phyloP scores from a whole-genome alignment of 306 rosid species.

The Cicer cuneatum region DNA sequence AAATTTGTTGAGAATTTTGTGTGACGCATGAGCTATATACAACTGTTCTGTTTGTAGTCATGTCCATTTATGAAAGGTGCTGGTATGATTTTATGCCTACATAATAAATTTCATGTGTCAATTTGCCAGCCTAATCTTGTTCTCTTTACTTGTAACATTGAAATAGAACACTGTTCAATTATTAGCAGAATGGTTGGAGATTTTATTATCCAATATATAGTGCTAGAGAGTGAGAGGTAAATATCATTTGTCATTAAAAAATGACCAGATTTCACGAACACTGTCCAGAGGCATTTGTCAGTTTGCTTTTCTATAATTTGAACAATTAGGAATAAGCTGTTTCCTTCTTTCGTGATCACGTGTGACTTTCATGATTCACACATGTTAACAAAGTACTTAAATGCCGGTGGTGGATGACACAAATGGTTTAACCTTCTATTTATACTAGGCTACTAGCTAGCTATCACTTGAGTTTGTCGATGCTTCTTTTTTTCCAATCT shows the following conservation, averaged over 20 bases:
- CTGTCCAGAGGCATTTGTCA: constrained; percentile 42
- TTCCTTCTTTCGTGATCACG: constrained; percentile 22
- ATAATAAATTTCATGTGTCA: constrained; percentile 35
- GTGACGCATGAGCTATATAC: constrained; percentile 28
- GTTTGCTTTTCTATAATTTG: constrained; percentile 19
- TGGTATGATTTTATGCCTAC: constrained; percentile 9
- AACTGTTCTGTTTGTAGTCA: constrained; percentile 33
- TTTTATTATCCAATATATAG: constrained; percentile 14
- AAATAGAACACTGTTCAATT: constrained; percentile 44
- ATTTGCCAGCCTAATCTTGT: constrained; percentile 38
- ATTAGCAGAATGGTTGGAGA: constrained; percentile 41
- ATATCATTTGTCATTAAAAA: constrained; percentile 33
- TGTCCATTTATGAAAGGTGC: constrained; percentile 37
- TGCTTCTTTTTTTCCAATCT: no score
- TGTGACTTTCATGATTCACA: constrained; percentile 23
- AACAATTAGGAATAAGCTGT: neutral
- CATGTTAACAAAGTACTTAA: neutral
- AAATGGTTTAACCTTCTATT: no score
- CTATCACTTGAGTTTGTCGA: no score
- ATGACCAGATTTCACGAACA: constrained; percentile 37
- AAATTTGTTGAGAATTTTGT: constrained; percentile 47
- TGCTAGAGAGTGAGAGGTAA: constrained; percentile 26
- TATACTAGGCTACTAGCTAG: no score
- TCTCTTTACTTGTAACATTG: constrained; percentile 40
- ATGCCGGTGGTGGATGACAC: no score